Conservation (phyloP, 1,284 basidiomycete species). For the Amylostereum chailletii region DNA sequence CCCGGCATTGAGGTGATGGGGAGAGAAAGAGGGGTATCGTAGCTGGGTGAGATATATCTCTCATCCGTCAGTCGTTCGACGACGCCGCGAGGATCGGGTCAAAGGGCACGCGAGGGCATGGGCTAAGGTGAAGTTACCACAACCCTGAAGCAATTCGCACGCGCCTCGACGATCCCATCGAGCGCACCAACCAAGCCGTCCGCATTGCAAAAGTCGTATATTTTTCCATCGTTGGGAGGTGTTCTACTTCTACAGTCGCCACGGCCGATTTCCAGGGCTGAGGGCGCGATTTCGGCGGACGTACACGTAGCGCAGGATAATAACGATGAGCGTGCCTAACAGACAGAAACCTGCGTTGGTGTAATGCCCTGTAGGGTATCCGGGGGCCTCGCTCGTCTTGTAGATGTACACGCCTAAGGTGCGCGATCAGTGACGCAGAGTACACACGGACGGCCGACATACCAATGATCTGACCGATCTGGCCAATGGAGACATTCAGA, state of each 20-base stretch:
- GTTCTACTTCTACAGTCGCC: slow-evolving; percentile 9
- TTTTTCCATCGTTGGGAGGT: too few species aligned
- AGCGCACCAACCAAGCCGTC: too few species aligned
- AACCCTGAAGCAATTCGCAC: too few species aligned
- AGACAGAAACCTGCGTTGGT: slow-evolving; percentile 25
- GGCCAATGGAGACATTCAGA: slow-evolving; percentile 27
- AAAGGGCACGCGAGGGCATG: slow-evolving; percentile 6
- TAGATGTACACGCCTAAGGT: slow-evolving; percentile 27
- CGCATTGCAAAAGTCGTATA: too few species aligned
- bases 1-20: background rate
- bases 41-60: too few species aligned
- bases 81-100: slow-evolving; percentile 8
- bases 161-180: too few species aligned
- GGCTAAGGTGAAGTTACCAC: too few species aligned
- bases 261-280: slow-evolving; percentile 8
- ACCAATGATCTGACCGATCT: slow-evolving; percentile 27
- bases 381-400: slow-evolving; percentile 22
- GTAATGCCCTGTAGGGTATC: slow-evolving; percentile 28
- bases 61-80: too few species aligned
- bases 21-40: background rate
- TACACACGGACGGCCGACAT: background rate
- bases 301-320: slow-evolving; percentile 14
- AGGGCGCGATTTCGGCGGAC: slow-evolving; percentile 13
- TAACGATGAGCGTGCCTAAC: slow-evolving; percentile 15
- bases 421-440: background rate